phyloP scores from a whole-genome alignment of 1,284 basidiomycete species.

The Amylostereum chailletii region DNA sequence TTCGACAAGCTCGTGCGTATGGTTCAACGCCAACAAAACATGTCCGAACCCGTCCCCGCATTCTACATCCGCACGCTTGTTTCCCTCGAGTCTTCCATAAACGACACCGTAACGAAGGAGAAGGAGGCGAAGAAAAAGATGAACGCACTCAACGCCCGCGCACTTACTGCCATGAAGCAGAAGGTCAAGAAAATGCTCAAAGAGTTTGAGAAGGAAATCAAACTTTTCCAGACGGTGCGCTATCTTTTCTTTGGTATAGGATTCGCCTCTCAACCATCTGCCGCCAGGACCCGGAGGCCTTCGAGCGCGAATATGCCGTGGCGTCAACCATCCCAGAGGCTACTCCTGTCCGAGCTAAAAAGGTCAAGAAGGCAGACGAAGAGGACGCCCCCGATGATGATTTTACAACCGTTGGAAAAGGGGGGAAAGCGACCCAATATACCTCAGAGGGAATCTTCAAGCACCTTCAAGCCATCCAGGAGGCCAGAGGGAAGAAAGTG shows the following conservation, averaged over 20 bases:
- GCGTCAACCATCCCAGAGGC: slow-evolving; percentile 39
- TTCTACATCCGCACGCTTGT: slow-evolving; percentile 78
- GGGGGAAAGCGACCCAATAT: slow-evolving; percentile 79
- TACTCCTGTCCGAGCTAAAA: slow-evolving; percentile 31
- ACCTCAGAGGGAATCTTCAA: slow-evolving; percentile 92
- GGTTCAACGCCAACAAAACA: slow-evolving; percentile 82
- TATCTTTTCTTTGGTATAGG: not conserved
- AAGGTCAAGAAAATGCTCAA: slow-evolving; percentile 89
- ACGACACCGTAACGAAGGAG: slow-evolving; percentile 71
- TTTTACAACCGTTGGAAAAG: slow-evolving; percentile 90
- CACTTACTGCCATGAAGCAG: slow-evolving; percentile 94
- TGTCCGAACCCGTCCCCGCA: slow-evolving; percentile 82
- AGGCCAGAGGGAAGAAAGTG: slow-evolving; percentile 95
- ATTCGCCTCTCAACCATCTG: slow-evolving; percentile 7
- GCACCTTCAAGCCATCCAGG: slow-evolving; percentile 85
- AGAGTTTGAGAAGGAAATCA: slow-evolving; percentile 82
- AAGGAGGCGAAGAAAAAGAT: slow-evolving; percentile 95
- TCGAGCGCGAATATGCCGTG: slow-evolving; percentile 68
- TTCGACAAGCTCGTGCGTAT: slow-evolving; percentile 94
- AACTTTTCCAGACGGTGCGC: slow-evolving; percentile 72
- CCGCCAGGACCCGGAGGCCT: slow-evolving; percentile 77
- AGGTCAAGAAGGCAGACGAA: slow-evolving; percentile 30
- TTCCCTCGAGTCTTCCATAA: slow-evolving; percentile 74
- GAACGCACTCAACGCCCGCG: slow-evolving; percentile 91
- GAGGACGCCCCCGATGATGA: slow-evolving; percentile 55